Base-by-base conservation (phyloP, 1,284 basidiomycete species). In the Microbotryum scabiosae region DNA sequence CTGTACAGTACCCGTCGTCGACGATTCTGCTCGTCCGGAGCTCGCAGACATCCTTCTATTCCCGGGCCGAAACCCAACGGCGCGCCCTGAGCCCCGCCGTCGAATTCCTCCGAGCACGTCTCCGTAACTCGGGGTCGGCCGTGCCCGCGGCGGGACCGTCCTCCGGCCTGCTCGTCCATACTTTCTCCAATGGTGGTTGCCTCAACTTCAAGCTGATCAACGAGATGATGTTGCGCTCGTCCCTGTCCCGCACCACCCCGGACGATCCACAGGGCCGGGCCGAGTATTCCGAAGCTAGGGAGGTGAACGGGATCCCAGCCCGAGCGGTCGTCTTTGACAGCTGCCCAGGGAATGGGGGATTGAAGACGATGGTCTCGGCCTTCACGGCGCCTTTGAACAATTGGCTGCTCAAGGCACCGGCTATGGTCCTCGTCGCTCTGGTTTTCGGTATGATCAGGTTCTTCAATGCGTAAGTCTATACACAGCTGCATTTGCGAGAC, bases 151-250 rank as follows among this genome's bases (percentile, higher is more conserved):
- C 32, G 32, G 59, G 50, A 30, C 21, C 50, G 23, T 6, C 16
- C n/a, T 56, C 43, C 25, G 28, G 32, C 1, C 41, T 68, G 9
- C 51, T 68, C 20, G 61, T 68, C 4, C 66, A 68, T 43, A 55
- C 56, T 8, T 63, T 66, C 16, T 59, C 56, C 32, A 68, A 68
- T 45, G 66, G 66, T 16, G 66, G 66, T 4, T 61, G 61, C 23
- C 30, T 62, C 43, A 54, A 45, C n/a, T 49, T 68, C 10, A 56
- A 51, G 48, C 41, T 48, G 51, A 43, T 68, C 16, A 65, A 68
- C 26, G 57, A 63, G 43, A 50, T 64, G n/a, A 50, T 61, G 18
- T 41, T 41, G 10, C 14, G 36, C 36, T 41, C 36, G 36, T 41
- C 36, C 36, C 36, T 41, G 36, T 41, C 36, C 36, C 36, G 16